These are phyloP conservation scores for Pythium rishiriense DNA, from an alignment of 352 stramenopile genomes.

Conservation along the genomic window DNA sequence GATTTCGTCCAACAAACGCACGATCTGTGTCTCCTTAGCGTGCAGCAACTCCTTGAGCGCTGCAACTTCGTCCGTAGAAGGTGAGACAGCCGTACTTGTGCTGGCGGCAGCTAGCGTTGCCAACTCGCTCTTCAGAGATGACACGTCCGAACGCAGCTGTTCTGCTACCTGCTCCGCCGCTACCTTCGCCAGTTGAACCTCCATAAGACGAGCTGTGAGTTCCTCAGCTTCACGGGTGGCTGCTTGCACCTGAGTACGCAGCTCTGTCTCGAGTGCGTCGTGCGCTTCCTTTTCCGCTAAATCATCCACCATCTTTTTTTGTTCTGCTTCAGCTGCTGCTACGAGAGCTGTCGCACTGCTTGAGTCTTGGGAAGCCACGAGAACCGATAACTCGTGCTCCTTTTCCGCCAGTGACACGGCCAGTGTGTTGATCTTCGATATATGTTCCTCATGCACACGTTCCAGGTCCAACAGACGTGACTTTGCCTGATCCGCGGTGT, in stretches of 20 bases:
- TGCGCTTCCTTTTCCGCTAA: not conserved
- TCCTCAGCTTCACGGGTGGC: not conserved
- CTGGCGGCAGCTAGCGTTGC: not conserved
- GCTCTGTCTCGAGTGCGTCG: slow-evolving; percentile 33
- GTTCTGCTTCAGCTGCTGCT: not conserved
- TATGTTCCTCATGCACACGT: not conserved
- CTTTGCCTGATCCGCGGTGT: not conserved
- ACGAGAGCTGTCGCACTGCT: slow-evolving; percentile 1
- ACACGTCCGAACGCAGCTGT: not conserved
- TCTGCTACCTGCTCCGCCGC: slow-evolving; percentile 6
- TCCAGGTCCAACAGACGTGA: not conserved
- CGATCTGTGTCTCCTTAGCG: slow-evolving; percentile 18
- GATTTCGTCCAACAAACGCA: slow-evolving; percentile 10
- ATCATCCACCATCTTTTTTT: not conserved
- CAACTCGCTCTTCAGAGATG: not conserved
- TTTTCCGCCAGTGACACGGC: not conserved
- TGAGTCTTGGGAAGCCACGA: not conserved
- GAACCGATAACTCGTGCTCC: not conserved
- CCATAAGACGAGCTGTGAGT: slow-evolving; percentile 2
- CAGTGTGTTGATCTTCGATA: not conserved
- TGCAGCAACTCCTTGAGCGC: slow-evolving; percentile 4
- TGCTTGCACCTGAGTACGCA: not conserved
- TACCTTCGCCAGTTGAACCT: slow-evolving; percentile 10
- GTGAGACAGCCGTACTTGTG: not conserved
- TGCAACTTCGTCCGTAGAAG: not conserved